These are phyloP conservation scores for Haplosporangium gracile DNA, from an alignment of 192 early-diverging fungal genomes.

Conservation along the genomic window DNA sequence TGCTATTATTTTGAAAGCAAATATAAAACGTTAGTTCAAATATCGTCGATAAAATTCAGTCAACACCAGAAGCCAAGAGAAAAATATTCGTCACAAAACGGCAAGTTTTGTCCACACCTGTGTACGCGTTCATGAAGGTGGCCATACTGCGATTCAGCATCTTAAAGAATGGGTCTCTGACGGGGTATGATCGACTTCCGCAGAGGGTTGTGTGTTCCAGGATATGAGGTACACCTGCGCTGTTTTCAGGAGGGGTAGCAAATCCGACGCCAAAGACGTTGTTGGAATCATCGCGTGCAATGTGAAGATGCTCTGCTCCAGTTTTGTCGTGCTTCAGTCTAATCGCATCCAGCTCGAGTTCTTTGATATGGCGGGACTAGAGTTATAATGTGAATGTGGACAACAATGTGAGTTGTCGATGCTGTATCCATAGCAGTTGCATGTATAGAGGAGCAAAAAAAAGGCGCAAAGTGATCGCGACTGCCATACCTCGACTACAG, in stretches of 20 bases:
- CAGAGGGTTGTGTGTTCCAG: conserved; percentile 96
- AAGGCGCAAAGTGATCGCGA: background rate
- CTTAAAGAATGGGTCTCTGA: conserved; percentile 98
- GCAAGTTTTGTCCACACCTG: conserved; percentile 62
- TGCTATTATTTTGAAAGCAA: conserved; percentile 50
- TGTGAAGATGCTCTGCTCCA: conserved; percentile 91
- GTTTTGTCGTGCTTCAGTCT: conserved; percentile 80
- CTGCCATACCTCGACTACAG: conserved; percentile 37
- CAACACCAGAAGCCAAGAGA: no score
- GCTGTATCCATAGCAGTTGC: background rate
- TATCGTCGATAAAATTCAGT: background rate
- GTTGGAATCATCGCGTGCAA: conserved; percentile 87
- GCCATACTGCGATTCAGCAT: conserved; percentile 96
- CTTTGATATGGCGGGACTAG: conserved; percentile 71
- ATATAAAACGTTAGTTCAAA: background rate
- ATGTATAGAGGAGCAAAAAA: no score
- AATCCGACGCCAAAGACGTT: conserved; percentile 97
- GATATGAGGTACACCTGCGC: conserved; percentile 93
- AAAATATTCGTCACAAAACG: background rate
- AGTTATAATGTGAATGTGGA: background rate
- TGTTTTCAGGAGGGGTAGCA: conserved; percentile 84
- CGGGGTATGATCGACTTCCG: conserved; percentile 88
- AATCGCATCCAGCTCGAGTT: conserved; percentile 85
- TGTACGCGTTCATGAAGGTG: conserved; percentile 98
- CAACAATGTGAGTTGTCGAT: background rate